Evolutionary conservation across 768 basidiomycete species (phyloP), one percentile per base, ranked within the genome.

Genomic region (Plicaturopsis crispa): DNA sequence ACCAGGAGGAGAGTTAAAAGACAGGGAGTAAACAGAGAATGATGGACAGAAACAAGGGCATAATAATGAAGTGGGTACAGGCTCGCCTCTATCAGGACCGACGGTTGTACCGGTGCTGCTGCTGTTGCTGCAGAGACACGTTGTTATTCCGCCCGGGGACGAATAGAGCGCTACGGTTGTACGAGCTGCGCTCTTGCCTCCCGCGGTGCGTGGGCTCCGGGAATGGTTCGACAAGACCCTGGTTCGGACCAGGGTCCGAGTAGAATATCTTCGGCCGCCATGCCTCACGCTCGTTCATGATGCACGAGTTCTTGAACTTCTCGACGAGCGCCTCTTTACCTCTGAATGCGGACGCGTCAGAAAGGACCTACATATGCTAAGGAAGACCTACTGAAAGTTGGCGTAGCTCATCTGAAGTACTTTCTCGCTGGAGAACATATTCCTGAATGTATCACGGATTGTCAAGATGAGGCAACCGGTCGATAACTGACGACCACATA

Each of bases 391-490:
- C 88, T 92, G 89, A 52, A 87, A 90, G 48, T 88, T 91, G 3
- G 90, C 91, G 53, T 91, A 93, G 48, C 83, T 84, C 82, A 91
- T 88, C 50, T 91, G 84, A 37, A 91, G 60, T 6, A 90, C 80
- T 52, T 93, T 93, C 59, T 92, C 86, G 44, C 86, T 89, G 6
- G 84, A 84, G 54, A 87, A 91, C 79, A 88, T 80, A 53, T 93
- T 91, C 87, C 86, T 89, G 54, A 8, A 28, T 8, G 26, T 8
- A 8, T 14, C 8, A 28, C 26, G 14, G 26, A 8, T 28, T 8
- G 8, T 28, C 14, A 8, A 28, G 26, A 8, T 28, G 26, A 14
- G 14, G 26, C 14, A 14, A 28, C 8, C 26, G 14, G 14, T 8
- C 8, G 8, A 8, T 8, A 28, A 14, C 4, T 31, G 11, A n/a